Evolutionary conservation across 345 rosid species (phyloP), one percentile per base, ranked within the genome.

Genomic region (Hypericum perforatum): DNA sequence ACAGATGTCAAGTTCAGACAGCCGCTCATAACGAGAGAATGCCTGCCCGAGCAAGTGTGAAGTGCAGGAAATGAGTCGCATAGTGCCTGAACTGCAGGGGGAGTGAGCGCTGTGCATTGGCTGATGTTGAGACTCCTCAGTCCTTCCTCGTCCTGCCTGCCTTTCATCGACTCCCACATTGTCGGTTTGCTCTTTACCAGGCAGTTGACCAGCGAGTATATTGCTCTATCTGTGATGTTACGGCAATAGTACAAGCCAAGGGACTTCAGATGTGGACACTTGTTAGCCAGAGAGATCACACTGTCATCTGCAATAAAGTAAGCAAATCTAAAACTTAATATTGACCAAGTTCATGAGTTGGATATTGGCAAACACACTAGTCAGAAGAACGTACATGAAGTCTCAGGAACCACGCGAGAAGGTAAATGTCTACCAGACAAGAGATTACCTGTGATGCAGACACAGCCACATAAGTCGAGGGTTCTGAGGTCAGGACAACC

Each of bases 21-120:
- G 41, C 99, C 97, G 46, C 99, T 92, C 81, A 92, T 92, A 37
- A 85, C 96, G 11, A 92, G 92, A 11, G 99, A 85, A 71, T 92
- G 99, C 72, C 85, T 79, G 12, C 97, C 94, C 0, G 89, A 85
- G 70, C 99, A 92, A 7, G 99, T 89, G 76, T 89, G 99, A 58
- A 92, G 95, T 2, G 91, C 89, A 0, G 99, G 99, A 56, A 89
- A 89, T 0, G 89, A 80, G 65, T 89, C 99, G 5, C 99, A 92
- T 5, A 92, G 72, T 2, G 89, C 84, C 78, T 92, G 99, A 59
- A 89, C 95, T 0, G 99, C 97, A 1, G 86, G 69, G 29, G 99
- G 99, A 0, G 97, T 92, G 2, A 92, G 84, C 3, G 94, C 89
- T 0, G 97, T 92, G 76, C 99, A 89, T 69, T 92, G 99, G 69